Evolutionary conservation across 129 eudicot genomes (phyloP).

Genomic region (Flaveria brownii): DNA sequence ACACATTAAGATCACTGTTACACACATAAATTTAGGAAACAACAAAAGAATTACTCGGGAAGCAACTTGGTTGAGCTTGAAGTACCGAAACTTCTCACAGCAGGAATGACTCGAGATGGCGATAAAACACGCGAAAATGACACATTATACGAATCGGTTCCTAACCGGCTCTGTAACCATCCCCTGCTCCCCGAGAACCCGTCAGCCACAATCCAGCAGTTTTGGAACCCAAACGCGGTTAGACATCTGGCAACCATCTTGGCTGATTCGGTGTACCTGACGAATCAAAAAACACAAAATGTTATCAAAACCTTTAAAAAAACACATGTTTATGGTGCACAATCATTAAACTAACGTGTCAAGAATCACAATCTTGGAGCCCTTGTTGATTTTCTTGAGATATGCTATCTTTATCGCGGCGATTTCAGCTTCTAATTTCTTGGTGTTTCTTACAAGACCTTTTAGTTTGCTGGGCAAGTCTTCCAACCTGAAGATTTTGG

Average conservation of each 20-base stretch:
- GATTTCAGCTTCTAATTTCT: slow-evolving; percentile 89
- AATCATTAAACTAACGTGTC: slow-evolving; percentile 63
- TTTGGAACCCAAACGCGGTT: slow-evolving; percentile 78
- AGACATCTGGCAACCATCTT: slow-evolving; percentile 76
- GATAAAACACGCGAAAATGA: slow-evolving; percentile 65
- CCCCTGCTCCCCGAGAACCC: slow-evolving; percentile 95
- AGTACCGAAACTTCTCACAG: slow-evolving; percentile 61
- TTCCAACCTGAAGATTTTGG: slow-evolving; percentile 62
- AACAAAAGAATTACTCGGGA: slow-evolving; percentile 26
- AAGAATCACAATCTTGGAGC: slow-evolving; percentile 85
- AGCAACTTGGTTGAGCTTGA: slow-evolving; percentile 68
- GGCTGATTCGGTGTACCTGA: slow-evolving; percentile 82
- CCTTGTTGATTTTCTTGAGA: slow-evolving; percentile 79
- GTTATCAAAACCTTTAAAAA: neutral
- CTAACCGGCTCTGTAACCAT: slow-evolving; percentile 89
- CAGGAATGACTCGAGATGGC: slow-evolving; percentile 79
- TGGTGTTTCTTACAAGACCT: slow-evolving; percentile 62
- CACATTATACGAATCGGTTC: slow-evolving; percentile 74
- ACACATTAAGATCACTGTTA: slow-evolving; percentile 23
- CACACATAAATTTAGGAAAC: slow-evolving; percentile 5
- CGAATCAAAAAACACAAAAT: neutral
- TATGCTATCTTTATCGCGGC: slow-evolving; percentile 87
- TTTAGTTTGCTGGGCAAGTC: slow-evolving; percentile 78
- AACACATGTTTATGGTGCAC: neutral
- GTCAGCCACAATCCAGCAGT: slow-evolving; percentile 76